Evolutionary conservation across 306 rosid species (phyloP).

Genomic region (Citrullus amarus): DNA sequence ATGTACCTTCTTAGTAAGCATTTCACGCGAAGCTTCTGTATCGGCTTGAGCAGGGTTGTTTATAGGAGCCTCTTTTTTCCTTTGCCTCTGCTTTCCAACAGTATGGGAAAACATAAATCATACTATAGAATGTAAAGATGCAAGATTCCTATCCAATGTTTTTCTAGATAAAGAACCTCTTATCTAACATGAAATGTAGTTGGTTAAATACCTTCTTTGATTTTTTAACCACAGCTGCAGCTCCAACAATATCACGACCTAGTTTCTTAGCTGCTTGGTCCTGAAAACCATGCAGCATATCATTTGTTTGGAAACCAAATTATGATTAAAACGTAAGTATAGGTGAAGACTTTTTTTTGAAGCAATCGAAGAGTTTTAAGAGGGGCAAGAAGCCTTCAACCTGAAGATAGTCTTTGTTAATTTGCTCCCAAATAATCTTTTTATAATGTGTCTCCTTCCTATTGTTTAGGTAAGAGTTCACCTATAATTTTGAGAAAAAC

Average conservation of each 20-base stretch:
- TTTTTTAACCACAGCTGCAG: not conserved
- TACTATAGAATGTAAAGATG: not conserved
- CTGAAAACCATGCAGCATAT: not conserved
- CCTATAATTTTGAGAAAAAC: not conserved
- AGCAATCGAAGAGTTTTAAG: not conserved
- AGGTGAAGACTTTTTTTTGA: not conserved
- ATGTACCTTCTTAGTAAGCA: not conserved
- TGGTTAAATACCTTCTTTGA: not conserved
- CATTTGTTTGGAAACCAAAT: not conserved
- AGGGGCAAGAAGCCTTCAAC: not conserved
- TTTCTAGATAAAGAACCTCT: not conserved
- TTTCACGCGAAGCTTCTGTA: not conserved
- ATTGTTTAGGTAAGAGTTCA: not conserved
- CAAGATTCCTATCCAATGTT: not conserved
- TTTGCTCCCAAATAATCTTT: constrained; percentile 1
- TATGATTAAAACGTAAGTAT: not conserved
- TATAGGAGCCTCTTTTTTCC: not conserved
- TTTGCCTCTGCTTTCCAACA: constrained; percentile 4
- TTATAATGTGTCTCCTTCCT: constrained; percentile 1
- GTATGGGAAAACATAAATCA: not conserved
- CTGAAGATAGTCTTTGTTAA: constrained; percentile 9
- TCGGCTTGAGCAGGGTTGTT: not conserved
- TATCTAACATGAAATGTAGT: not conserved
- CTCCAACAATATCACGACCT: not conserved
- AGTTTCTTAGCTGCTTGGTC: not conserved